These are phyloP conservation scores for Aspergillus caelatus DNA, from an alignment of 2,329 filamentous ascomycete species.

Conservation along the genomic window DNA sequence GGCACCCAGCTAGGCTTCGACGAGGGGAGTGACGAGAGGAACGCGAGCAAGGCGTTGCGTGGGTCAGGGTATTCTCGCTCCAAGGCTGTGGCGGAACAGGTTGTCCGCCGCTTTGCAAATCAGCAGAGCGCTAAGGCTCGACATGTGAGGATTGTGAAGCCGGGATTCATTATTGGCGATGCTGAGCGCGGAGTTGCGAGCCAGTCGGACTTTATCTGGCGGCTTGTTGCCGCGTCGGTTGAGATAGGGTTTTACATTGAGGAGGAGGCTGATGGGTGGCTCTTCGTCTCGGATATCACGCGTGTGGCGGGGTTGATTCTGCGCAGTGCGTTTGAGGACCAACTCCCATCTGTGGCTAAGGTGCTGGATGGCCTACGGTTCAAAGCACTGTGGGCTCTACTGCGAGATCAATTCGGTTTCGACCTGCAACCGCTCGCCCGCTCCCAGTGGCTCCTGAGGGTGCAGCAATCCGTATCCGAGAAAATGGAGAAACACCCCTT, in stretches of 20 bases:
- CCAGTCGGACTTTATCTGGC: not conserved
- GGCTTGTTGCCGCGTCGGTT: not conserved
- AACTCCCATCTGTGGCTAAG: not conserved
- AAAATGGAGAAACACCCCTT: not conserved
- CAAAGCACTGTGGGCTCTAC: not conserved
- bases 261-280: not conserved
- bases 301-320: not conserved
- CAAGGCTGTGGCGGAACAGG: not conserved
- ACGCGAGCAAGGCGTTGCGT: no score
- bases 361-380: not conserved
- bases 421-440: not conserved
- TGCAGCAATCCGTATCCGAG: not conserved
- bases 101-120: not conserved
- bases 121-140: not conserved
- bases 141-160: not conserved
- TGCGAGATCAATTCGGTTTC: not conserved
- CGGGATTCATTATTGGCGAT: not conserved
- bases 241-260: not conserved
- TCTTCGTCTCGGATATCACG: not conserved
- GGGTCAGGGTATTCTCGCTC: not conserved
- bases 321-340: not conserved
- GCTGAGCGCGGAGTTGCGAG: not conserved
- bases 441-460: not conserved
- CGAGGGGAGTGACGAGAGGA: not conserved
- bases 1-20: not conserved